Evolutionary conservation across 2,329 filamentous ascomycete species (phyloP), one percentile per base, ranked within the genome.

Genomic region (Trichothecium roseum): DNA sequence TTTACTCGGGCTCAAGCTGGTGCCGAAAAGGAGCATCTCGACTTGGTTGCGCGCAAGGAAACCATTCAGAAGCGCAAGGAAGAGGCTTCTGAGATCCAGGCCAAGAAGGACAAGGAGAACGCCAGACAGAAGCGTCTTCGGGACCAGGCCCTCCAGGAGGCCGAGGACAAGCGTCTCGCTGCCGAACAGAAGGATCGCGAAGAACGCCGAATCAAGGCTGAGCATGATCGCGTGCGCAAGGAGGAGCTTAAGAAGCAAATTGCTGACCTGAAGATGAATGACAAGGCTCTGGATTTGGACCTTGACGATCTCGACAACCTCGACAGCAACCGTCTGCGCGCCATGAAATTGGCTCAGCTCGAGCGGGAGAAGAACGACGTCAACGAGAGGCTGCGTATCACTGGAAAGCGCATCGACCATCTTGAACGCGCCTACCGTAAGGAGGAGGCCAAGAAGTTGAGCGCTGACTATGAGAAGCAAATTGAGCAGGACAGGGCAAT

Each of bases 321-420:
- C 38, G 88, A 96, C 60, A 84, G 80, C 58, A 87, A 86, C 60
- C 81, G 82, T 44, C 84, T 98, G 49, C 88, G 91, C 57, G 82
- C 84, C 47, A 82, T 98, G 66, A 96, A 96, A 71, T 75, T 98
- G 39, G 83, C 85, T 41, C 89, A 94, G 62, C 76, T 98, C 9
- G 91, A 96, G 66, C 88, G 89, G 50, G 91, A 96, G 70, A 98
- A 96, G 81, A 94, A 89, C 53, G 87, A 91, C 54, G 79, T 95
- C 47, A 85, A 84, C 44, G 87, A 95, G 63, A 86, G 84, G 56
- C 76, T 96, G 36, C 81, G 87, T 50, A 78, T 94, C 50, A 93
- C 88, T 41, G 86, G 83, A 58, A 96, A 95, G 76, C 83, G 91
- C 45, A 84, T 95, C 51, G 91, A 98, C 55, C 89, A 98, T 63